Conservation (phyloP, 75 land plant genomes). For the Azolla pinnata region DNA sequence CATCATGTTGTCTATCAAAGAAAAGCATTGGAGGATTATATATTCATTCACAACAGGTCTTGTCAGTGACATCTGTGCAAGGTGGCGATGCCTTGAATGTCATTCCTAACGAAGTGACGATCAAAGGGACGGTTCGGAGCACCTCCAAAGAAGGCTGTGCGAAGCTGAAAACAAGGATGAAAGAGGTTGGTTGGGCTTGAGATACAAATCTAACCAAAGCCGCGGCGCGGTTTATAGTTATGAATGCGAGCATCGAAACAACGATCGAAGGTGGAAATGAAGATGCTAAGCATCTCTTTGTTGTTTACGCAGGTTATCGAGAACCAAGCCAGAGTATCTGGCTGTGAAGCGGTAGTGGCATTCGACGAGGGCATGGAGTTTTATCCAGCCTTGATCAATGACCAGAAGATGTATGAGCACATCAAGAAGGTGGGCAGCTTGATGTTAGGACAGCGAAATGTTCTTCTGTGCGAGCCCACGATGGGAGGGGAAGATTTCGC, state of each 20-base stretch:
- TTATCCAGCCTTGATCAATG: slow-evolving; percentile 61
- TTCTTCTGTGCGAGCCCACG: slow-evolving; percentile 29
- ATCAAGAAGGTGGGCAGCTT: slow-evolving; percentile 38
- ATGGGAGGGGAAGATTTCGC: slow-evolving; percentile 94
- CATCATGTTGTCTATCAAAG: too few species aligned
- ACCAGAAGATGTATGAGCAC: slow-evolving; percentile 41
- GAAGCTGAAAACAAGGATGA: slow-evolving; percentile 42
- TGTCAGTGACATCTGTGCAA: slow-evolving; percentile 50
- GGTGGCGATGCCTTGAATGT: slow-evolving; percentile 39
- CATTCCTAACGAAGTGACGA: slow-evolving; percentile 44
- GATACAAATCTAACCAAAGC: too few species aligned
- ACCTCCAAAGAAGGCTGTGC: slow-evolving; percentile 21
- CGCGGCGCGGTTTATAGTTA: too few species aligned
- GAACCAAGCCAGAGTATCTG: slow-evolving; percentile 63
- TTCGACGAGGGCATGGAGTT: slow-evolving; percentile 34
- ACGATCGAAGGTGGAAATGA: too few species aligned
- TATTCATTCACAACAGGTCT: slow-evolving; percentile 46
- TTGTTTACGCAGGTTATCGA: slow-evolving; percentile 36
- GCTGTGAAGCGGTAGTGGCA: slow-evolving; percentile 47
- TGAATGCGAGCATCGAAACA: too few species aligned
- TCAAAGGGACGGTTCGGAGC: slow-evolving; percentile 50
- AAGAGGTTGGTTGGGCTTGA: slow-evolving; percentile 60
- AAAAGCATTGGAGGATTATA: too few species aligned
- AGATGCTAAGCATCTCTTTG: background rate
- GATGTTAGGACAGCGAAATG: slow-evolving; percentile 48